Base-by-base conservation (phyloP, 2,329 filamentous ascomycete species). In the Exophiala bonariae region DNA sequence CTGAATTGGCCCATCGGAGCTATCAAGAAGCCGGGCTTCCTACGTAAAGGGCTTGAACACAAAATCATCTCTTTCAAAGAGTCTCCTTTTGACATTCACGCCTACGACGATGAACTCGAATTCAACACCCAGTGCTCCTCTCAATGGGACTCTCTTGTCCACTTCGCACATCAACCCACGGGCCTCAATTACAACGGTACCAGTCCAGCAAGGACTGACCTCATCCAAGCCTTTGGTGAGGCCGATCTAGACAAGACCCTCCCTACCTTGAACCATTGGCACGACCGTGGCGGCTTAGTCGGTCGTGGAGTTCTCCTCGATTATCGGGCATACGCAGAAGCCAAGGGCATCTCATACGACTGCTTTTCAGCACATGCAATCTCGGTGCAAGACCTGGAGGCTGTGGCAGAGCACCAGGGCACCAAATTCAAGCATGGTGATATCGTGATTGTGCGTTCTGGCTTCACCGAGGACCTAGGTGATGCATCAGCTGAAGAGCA, bases 381-480 rank as follows among this genome's bases (percentile, higher is more conserved):
- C 44, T 64, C 74, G 0, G 60, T 76, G 1, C 80, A 86, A 55
- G 78, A 78, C 0, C 71, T 87, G 23, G 78, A 85, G 50, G 82
- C 87, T 58, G 75, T 73, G 0, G 76, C 79, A 0, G 66, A 68
- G 3, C 63, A 71, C 1, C 73, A 79, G 51, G 78, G 78, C 17
- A 78, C 77, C 36, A 72, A 78, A 50, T 74, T 81, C 56, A 72
- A 72, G 47, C 64, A 75, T 2, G 85, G 85, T 5, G 84, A 88
- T 52, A 79, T 89, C 46, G 71, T 89, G 11, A 71, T 88, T 40
- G 62, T 89, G 13, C 75, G 85, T 11, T 82, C 79, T 1, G 85
- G 85, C 0, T 80, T 77, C 56, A 80, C 82, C 7, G 76, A 84
- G 56, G 69, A 76, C 4, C 78, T 86, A 41, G 69, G 80, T 52